phyloP scores from a whole-genome alignment of 2,329 filamentous ascomycete species.

The Tolypocladium amazonense region DNA sequence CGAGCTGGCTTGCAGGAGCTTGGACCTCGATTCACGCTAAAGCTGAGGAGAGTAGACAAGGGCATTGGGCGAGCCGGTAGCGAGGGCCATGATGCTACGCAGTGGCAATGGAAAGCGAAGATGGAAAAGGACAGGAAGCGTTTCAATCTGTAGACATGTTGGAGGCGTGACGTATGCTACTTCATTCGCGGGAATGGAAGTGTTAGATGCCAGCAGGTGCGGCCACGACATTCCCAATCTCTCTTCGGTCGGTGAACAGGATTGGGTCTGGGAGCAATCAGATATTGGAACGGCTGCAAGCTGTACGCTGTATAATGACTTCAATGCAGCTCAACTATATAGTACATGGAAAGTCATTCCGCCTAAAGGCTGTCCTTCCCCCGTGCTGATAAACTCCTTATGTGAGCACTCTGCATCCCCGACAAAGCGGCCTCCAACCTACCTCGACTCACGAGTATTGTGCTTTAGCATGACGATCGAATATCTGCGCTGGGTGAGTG shows the following conservation, averaged over 20 bases:
- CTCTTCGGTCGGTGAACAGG: background rate
- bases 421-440: no score
- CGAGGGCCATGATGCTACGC: constrained; percentile 62
- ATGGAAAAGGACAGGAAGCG: constrained; percentile 92
- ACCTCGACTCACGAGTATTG: constrained; percentile 13
- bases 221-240: background rate
- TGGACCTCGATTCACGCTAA: constrained; percentile 65
- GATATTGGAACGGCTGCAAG: background rate
- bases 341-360: background rate
- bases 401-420: background rate
- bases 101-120: constrained; percentile 94
- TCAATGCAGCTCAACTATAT: background rate
- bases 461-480: constrained; percentile 36
- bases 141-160: constrained; percentile 65
- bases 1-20: constrained; percentile 83
- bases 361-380: background rate
- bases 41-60: constrained; percentile 83
- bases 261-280: background rate
- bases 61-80: constrained; percentile 64
- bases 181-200: no score
- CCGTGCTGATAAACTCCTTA: background rate
- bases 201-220: background rate
- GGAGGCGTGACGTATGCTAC: background rate
- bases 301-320: background rate
- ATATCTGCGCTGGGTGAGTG: constrained; percentile 23